These are phyloP conservation scores for Camptophora hylomeconis DNA, from an alignment of 2,329 filamentous ascomycete species.

Conservation along the genomic window DNA sequence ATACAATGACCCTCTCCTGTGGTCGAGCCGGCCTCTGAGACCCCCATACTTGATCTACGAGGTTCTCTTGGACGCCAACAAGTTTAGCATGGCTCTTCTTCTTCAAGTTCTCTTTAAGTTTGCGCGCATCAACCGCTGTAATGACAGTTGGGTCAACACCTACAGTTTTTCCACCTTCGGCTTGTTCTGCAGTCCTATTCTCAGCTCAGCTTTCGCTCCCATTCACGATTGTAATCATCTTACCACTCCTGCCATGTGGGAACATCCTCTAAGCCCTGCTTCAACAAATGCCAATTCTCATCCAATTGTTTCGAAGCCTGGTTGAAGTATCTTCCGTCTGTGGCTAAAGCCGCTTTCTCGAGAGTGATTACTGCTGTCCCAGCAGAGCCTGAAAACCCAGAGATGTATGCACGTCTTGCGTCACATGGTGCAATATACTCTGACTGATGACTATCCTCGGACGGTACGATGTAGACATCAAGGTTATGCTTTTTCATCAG, in stretches of 20 bases:
- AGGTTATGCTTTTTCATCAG: conserved; percentile 80
- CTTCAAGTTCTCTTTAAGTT: conserved; percentile 73
- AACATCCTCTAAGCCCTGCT: conserved; percentile 85
- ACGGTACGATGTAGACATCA: conserved; percentile 89
- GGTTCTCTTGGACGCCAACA: conserved; percentile 62
- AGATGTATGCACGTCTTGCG: conserved; percentile 80
- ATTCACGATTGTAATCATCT: conserved; percentile 4
- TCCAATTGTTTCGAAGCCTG: conserved; percentile 87
- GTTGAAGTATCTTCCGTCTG: conserved; percentile 96
- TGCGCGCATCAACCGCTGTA: conserved; percentile 59
- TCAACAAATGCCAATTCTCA: conserved; percentile 78
- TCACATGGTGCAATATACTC: conserved; percentile 98
- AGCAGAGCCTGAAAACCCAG: conserved; percentile 87
- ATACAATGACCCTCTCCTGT: conserved; percentile 59
- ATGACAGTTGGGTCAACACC: conserved; percentile 85
- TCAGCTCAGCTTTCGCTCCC: conserved; percentile 8
- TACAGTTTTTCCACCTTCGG: conserved; percentile 73
- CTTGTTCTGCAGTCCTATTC: conserved; percentile 57
- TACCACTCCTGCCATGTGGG: conserved; percentile 97
- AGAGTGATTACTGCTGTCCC: conserved; percentile 81
- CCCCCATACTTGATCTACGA: conserved; percentile 93
- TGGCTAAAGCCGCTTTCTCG: conserved; percentile 78
- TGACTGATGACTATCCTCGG: conserved; percentile 92
- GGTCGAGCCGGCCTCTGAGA: conserved; percentile 59
- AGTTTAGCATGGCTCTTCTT: conserved; percentile 71